Evolutionary conservation across 441 rosid genomes (phyloP), one percentile per base, ranked within the genome.

Genomic region (Pelargonium australe): DNA sequence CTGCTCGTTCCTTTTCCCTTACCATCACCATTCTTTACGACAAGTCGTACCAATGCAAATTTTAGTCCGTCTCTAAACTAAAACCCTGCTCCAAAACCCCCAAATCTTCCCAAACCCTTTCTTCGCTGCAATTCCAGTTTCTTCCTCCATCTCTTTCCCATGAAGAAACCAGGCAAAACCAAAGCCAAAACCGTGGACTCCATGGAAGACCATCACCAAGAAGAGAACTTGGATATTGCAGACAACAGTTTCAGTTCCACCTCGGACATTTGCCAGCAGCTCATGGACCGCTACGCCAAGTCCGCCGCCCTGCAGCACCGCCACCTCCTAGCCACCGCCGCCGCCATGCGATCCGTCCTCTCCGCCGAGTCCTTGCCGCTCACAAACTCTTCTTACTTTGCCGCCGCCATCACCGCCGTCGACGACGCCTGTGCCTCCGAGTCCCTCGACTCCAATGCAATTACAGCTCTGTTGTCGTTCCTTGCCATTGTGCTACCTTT

Each of bases 301-400:
- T 94, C 95, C 40, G 79, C 96, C 1, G 97, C 99, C 60, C 78
- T 87, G 0, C 95, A 94, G 72, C 96, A 91, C 77, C 85, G 91
- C 66, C 99, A 94, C 78, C 95, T 94, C 63, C 80, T 91, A 55
- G 96, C 99, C 68, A 85, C 95, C 34, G 90, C 95, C 41, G 92
- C 85, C 45, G 91, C 99, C 14, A 86, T 90, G 81, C 95, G 92
- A 51, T 87, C 99, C 23, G 86, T 91, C 12, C 95, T 94, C 73
- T 68, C 81, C 31, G 72, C 90, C 8, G 93, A 87, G 70, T 82
- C 85, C 49, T 82, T 86, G 7, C 90, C 92, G 0, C 84, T 85
- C 2, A 72, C 82, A 3, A 87, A 92, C 7, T 14, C 86, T 0
- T 80, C 94, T 37, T 94, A 87, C 85, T 91, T 94, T 71, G 84